Evolutionary conservation across 139 green algal species (phyloP).

Genomic region (Volvox reticuliferus): DNA sequence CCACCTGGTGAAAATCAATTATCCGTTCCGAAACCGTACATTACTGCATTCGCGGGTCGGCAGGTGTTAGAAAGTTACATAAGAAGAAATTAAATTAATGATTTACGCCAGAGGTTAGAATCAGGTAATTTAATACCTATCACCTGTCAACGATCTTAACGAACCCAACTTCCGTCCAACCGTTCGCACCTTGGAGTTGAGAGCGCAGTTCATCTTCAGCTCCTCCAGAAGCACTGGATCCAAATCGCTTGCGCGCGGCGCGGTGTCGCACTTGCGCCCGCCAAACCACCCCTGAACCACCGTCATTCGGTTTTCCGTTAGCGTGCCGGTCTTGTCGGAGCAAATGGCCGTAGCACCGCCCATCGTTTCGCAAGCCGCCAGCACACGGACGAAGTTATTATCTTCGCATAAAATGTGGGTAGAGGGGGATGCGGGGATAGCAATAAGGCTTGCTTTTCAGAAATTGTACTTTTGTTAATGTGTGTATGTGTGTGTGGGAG

Average conservation of each 20-base stretch:
- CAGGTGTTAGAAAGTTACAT: too few relatives aligned
- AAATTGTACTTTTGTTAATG: too few relatives aligned
- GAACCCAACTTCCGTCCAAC: too few relatives aligned
- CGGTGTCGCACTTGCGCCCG: slow-evolving; percentile 61
- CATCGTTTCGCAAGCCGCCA: slow-evolving; percentile 96
- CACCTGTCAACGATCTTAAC: background rate
- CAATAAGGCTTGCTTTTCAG: too few relatives aligned
- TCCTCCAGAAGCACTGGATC: slow-evolving; percentile 55
- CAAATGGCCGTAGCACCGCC: slow-evolving; percentile 98
- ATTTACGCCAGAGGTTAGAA: too few relatives aligned
- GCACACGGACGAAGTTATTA: slow-evolving; percentile 83
- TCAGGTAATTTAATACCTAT: background rate
- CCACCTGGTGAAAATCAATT: too few relatives aligned
- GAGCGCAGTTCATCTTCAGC: slow-evolving; percentile 75
- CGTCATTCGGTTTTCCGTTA: slow-evolving; percentile 99
- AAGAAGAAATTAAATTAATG: too few relatives aligned
- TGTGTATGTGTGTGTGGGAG: too few relatives aligned
- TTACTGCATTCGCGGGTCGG: too few relatives aligned
- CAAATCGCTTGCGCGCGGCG: slow-evolving; percentile 63
- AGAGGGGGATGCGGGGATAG: too few relatives aligned
- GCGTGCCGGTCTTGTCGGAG: slow-evolving; percentile 97
- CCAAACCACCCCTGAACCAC: slow-evolving; percentile 92
- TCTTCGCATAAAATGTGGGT: slow-evolving; percentile 64
- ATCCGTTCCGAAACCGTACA: too few relatives aligned
- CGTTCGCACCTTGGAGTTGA: slow-evolving; percentile 84